Conservation (phyloP, 2,329 filamentous ascomycete species). For the Phoma sp. region DNA sequence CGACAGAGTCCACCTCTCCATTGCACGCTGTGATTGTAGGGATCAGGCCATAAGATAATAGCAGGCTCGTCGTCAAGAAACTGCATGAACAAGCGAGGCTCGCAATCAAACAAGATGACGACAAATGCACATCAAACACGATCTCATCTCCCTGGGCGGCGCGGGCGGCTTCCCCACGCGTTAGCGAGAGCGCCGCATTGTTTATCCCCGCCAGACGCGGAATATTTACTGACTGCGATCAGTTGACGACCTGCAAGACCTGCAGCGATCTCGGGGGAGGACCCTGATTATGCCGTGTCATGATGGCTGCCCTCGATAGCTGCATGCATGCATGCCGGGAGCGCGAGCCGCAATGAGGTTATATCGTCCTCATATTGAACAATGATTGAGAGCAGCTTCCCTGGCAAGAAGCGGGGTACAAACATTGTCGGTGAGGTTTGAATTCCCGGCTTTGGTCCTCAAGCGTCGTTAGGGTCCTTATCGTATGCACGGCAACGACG, state of each 20-base stretch:
- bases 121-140: conserved; percentile 31
- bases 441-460: conserved; percentile 20
- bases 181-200: conserved; percentile 24
- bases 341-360: conserved; percentile 13
- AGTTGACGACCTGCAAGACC: conserved; percentile 14
- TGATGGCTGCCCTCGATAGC: conserved; percentile 15
- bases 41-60: conserved; percentile 7
- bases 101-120: conserved; percentile 28
- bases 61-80: not conserved
- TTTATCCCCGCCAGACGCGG: conserved; percentile 20
- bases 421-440: conserved; percentile 36
- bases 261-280: conserved; percentile 21
- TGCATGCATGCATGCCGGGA: conserved; percentile 19
- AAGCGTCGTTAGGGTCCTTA: conserved; percentile 34
- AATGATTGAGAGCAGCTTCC: conserved; percentile 1
- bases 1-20: conserved; percentile 19
- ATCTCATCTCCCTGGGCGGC: conserved; percentile 29
- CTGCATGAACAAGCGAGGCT: conserved; percentile 7
- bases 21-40: conserved; percentile 15
- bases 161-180: conserved; percentile 31
- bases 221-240: conserved; percentile 13
- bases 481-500: conserved; percentile 31
- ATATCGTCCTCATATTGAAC: conserved; percentile 10
- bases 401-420: conserved; percentile 33
- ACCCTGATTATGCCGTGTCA: conserved; percentile 19